These are phyloP conservation scores for Lotus japonicus DNA, from an alignment of 306 rosid species.

Conservation along the genomic window DNA sequence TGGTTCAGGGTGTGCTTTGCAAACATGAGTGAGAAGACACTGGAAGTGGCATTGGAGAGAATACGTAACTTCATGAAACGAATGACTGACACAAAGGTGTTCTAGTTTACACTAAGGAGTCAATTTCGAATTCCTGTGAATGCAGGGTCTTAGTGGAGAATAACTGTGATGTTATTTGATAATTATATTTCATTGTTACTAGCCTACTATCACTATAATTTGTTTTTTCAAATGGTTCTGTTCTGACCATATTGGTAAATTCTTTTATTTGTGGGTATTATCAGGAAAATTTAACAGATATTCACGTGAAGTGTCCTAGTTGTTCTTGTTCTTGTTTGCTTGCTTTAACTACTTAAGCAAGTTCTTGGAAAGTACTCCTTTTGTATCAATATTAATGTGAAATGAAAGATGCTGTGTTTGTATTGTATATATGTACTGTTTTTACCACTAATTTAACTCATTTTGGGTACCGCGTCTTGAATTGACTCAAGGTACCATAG, in stretches of 20 bases:
- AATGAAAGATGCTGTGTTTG: not conserved
- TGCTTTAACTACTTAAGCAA: conserved; percentile 45
- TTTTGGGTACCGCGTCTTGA: too few relatives aligned
- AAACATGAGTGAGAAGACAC: conserved; percentile 67
- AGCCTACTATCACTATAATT: not conserved
- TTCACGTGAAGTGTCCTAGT: not conserved
- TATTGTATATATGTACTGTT: not conserved
- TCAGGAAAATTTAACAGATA: not conserved
- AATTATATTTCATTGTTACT: not conserved
- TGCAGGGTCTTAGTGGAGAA: too few relatives aligned
- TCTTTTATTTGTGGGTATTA: conserved; percentile 14
- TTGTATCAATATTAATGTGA: conserved; percentile 2
- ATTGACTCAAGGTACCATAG: too few relatives aligned
- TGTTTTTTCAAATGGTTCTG: conserved; percentile 35
- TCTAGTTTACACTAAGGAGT: too few relatives aligned
- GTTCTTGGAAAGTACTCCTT: conserved; percentile 24
- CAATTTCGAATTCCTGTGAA: too few relatives aligned
- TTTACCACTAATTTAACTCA: too few relatives aligned
- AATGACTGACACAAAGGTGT: not conserved
- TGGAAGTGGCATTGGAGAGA: conserved; percentile 62
- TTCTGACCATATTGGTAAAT: conserved; percentile 31
- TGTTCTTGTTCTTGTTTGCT: conserved; percentile 41
- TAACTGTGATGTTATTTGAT: not conserved
- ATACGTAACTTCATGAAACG: conserved; percentile 50
- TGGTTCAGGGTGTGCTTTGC: conserved; percentile 98